Conservation (phyloP, 345 rosid species). For the Arabidopsis arenosa region DNA sequence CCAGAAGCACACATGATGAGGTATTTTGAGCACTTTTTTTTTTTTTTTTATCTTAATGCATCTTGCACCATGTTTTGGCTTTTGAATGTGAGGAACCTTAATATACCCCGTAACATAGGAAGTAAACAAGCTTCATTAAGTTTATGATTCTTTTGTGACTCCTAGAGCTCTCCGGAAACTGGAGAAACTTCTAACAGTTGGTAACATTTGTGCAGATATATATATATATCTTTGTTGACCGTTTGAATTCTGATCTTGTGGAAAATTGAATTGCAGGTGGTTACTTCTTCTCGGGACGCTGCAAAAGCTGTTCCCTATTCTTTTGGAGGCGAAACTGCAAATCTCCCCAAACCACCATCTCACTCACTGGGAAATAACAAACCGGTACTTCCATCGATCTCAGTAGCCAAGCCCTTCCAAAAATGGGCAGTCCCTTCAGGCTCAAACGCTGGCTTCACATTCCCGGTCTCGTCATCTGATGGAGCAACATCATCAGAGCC, state of each 20-base stretch:
- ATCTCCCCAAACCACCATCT: constrained; percentile 55
- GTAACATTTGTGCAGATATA: not conserved
- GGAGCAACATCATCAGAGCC: constrained; percentile 67
- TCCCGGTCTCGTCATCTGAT: constrained; percentile 66
- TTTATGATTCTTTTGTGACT: not conserved
- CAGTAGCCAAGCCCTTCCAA: constrained; percentile 58
- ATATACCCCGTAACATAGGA: not conserved
- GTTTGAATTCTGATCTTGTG: constrained; percentile 19
- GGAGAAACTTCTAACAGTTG: not conserved
- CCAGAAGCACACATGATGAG: constrained; percentile 44
- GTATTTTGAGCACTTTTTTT: constrained; percentile 45
- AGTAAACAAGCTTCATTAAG: not conserved
- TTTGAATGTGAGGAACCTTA: not conserved
- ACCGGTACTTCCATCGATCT: constrained; percentile 62
- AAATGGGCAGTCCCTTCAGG: constrained; percentile 62
- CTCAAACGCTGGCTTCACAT: constrained; percentile 61
- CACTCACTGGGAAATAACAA: constrained; percentile 54
- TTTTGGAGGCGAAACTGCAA: constrained; percentile 39
- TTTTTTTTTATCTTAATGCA: not conserved
- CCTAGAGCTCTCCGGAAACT: not conserved
- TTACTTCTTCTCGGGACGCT: constrained; percentile 50
- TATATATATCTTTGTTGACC: constrained; percentile 4
- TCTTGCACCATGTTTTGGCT: constrained; percentile 1
- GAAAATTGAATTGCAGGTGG: constrained; percentile 29
- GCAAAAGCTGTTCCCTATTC: constrained; percentile 42